A percentile compares a stretch with the other conserved stretches of the same genome.
Evolutionary conservation across 176 grass and related monocot species (phyloP).

Genomic region (Juncus effusus): DNA sequence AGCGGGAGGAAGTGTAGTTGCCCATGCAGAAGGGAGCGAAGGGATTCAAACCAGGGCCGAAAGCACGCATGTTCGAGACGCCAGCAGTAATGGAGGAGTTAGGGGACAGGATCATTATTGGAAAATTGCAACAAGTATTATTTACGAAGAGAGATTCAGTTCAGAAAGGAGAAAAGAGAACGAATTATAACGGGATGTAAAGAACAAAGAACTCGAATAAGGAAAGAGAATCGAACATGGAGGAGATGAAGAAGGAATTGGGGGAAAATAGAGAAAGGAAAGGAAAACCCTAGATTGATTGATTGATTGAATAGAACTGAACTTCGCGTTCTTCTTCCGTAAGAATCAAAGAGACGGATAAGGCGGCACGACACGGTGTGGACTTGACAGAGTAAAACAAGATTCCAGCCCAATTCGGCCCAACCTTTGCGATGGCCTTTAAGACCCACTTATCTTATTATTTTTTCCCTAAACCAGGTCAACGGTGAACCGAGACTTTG

Average conservation of each 20-base stretch:
- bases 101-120: slow-evolving; percentile 56
- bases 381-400: too few relatives aligned
- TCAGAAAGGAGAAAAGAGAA: background rate
- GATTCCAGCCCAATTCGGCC: too few relatives aligned
- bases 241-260: slow-evolving; percentile 16
- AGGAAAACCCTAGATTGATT: slow-evolving; percentile 36
- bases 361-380: too few relatives aligned
- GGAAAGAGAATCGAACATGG: slow-evolving; percentile 9
- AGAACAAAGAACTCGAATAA: slow-evolving; percentile 1
- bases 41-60: slow-evolving; percentile 94
- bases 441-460: too few relatives aligned
- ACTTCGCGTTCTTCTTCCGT: too few relatives aligned
- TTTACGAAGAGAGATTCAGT: too few relatives aligned
- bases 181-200: background rate
- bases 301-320: slow-evolving; percentile 3
- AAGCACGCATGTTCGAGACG: slow-evolving; percentile 57
- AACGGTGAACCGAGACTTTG: too few relatives aligned
- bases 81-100: slow-evolving; percentile 21
- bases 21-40: slow-evolving; percentile 85
- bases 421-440: too few relatives aligned
- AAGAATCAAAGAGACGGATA: too few relatives aligned
- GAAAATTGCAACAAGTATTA: background rate
- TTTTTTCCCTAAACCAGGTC: too few relatives aligned
- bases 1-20: slow-evolving; percentile 72
- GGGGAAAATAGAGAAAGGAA: background rate